Evolutionary conservation across 2,329 filamentous ascomycete species (phyloP), one percentile per base, ranked within the genome.

Genomic region (Trichoderma oligosporum): DNA sequence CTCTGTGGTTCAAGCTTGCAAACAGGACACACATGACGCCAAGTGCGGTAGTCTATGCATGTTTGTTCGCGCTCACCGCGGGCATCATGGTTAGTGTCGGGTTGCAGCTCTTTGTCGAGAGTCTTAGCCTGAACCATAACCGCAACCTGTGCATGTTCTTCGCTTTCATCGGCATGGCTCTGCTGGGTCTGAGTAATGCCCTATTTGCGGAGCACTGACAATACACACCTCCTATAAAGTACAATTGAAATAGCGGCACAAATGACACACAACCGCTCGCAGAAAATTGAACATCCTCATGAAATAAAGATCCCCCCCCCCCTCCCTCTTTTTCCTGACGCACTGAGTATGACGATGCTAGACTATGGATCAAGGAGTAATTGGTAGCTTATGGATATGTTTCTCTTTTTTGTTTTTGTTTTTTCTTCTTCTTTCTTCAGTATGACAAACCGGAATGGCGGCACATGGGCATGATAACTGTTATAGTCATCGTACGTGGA

Each of bases 41-140:
- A 14, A 78, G 80, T 56, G 73, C 78, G n/a, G 77, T 78, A n/a
- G 79, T 79, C 0, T 93, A 94, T 67, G 89, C 86, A 0, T 82
- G 82, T 52, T 86, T 97, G 74, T 99, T 99, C 75, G 92, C 91
- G 6, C 77, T 86, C 8, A 97, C 93, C 0, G 86, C 91, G 1
- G 94, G 94, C 1, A 95, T 99, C 65, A 97, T 99, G 94, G 87
- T 91, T 25, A 94, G 88, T 65, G 94, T 99, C 27, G 91, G 88
- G 2, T 73, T 99, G 68, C 89, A 95, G 73, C 77, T 99, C 6
- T 93, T 97, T 67, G 86, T 88, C 3, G 92, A 99, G 76, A 88
- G 87, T 63, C 71, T 96, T 68, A 88, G 87, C 58, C 73, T 97
- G 67, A 92, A 90, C 63, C 91, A 95, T 74, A 86, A 86, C 67